These are phyloP conservation scores for Rhizopogon vinicolor DNA, from an alignment of 768 basidiomycete genomes.

Conservation along the genomic window DNA sequence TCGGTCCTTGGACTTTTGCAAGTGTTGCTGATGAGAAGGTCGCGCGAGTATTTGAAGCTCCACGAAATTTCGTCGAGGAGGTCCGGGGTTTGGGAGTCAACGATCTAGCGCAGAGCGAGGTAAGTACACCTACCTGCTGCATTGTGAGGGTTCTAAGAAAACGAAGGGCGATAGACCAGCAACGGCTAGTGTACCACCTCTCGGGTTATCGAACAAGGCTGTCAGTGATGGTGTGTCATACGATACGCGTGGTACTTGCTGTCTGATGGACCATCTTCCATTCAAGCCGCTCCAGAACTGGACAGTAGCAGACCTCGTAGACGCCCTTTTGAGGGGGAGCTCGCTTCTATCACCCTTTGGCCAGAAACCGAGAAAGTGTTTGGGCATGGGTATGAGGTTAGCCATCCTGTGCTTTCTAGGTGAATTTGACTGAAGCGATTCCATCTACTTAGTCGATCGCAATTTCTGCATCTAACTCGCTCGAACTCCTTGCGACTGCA, in stretches of 20 bases:
- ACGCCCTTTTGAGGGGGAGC: conserved; percentile 87
- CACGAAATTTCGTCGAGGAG: conserved; percentile 68
- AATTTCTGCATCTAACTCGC: conserved; percentile 68
- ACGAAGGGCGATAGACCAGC: conserved; percentile 58
- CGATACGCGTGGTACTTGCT: neutral
- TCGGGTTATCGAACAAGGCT: conserved; percentile 94
- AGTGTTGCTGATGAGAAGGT: conserved; percentile 98
- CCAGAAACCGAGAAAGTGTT: conserved; percentile 96
- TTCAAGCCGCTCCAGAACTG: conserved; percentile 12
- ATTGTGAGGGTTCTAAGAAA: conserved; percentile 2
- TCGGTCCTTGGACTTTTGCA: conserved; percentile 73
- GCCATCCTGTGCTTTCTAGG: conserved; percentile 6
- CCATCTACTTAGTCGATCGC: conserved; percentile 60
- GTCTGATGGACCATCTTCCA: neutral
- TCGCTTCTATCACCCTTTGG: conserved; percentile 87
- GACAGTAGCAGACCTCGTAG: conserved; percentile 17
- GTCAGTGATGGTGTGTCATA: conserved; percentile 54
- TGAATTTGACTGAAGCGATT: neutral
- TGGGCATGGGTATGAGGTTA: conserved; percentile 95
- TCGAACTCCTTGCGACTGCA: conserved; percentile 75
- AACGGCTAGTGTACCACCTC: conserved; percentile 87
- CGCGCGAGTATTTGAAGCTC: conserved; percentile 88
- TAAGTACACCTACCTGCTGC: conserved; percentile 17
- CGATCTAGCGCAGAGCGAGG: conserved; percentile 46
- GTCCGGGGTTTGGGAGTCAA: conserved; percentile 48